Percentiles rank a stretch among this genome's conserved stretches.
Evolutionary conservation across 2,329 filamentous ascomycete species (phyloP).

Genomic region (Aspergillus alliaceus): DNA sequence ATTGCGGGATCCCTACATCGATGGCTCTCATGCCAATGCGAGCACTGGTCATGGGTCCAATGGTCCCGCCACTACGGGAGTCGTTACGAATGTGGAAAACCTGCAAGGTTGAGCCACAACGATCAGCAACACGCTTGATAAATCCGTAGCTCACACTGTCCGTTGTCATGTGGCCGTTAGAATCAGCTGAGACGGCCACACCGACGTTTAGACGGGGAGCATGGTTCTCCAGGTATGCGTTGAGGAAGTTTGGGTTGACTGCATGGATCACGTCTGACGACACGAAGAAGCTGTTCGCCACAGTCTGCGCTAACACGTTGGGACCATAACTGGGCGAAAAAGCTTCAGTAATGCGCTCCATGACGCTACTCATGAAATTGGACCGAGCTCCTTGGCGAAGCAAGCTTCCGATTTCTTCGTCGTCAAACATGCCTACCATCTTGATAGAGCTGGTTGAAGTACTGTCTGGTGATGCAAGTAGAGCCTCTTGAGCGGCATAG

Average conservation of each 20-base stretch:
- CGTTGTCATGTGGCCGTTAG: constrained; percentile 95
- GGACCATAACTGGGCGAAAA: constrained; percentile 52
- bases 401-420: constrained; percentile 92
- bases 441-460: constrained; percentile 68
- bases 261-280: constrained; percentile 93
- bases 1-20: constrained; percentile 85
- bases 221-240: constrained; percentile 80
- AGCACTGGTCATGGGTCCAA: constrained; percentile 85
- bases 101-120: constrained; percentile 71
- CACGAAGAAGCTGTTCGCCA: constrained; percentile 87
- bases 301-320: constrained; percentile 72
- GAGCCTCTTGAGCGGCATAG: constrained; percentile 82
- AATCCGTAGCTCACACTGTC: constrained; percentile 83
- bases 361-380: constrained; percentile 79
- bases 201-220: constrained; percentile 86
- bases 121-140: constrained; percentile 74
- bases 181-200: constrained; percentile 74
- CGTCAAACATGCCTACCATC: constrained; percentile 90
- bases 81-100: constrained; percentile 96
- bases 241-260: constrained; percentile 89
- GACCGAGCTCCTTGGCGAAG: constrained; percentile 85
- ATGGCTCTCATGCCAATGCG: constrained; percentile 78
- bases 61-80: constrained; percentile 82
- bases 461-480: constrained; percentile 65
- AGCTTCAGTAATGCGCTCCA: constrained; percentile 75